A percentile compares a stretch with the other conserved stretches of the same genome.
Evolutionary conservation across 1,284 basidiomycete genomes (phyloP).

Genomic region (Volvariella volvacea): DNA sequence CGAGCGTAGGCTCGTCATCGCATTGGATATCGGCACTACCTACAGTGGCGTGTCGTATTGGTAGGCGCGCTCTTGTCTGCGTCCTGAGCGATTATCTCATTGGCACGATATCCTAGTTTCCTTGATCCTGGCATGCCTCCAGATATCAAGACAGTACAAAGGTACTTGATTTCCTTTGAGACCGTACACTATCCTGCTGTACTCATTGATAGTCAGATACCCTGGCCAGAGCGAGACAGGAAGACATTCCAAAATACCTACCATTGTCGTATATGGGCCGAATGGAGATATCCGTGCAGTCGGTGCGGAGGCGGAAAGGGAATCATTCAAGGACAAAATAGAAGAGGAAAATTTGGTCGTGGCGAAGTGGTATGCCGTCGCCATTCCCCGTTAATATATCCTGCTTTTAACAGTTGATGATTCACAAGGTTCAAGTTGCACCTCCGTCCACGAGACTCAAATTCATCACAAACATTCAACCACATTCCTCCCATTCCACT

Average conservation of each 20-base stretch:
- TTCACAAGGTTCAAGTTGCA: constrained; percentile 42
- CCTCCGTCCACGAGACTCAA: constrained; percentile 26
- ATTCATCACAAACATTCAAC: not conserved
- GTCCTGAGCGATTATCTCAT: not conserved
- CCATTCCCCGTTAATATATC: no score
- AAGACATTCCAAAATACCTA: constrained; percentile 21
- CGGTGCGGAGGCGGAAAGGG: constrained; percentile 18
- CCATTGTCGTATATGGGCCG: constrained; percentile 19
- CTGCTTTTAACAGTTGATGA: not conserved
- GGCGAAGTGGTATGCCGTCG: constrained; percentile 15
- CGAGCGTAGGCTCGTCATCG: constrained; percentile 12
- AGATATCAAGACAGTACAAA: constrained; percentile 13
- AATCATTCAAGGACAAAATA: constrained; percentile 11
- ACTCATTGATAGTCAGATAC: constrained; percentile 10
- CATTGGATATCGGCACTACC: constrained; percentile 15
- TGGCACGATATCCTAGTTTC: constrained; percentile 6
- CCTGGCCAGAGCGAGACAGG: constrained; percentile 16
- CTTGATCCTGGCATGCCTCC: constrained; percentile 15
- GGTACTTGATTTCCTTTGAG: no score
- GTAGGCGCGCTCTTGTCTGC: not conserved
- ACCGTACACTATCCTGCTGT: not conserved
- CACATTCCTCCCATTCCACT: constrained; percentile 7
- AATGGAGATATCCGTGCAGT: constrained; percentile 16
- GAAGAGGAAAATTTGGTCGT: constrained; percentile 17
- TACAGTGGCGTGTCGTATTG: constrained; percentile 16